Evolutionary conservation across 2,329 filamentous ascomycete genomes (phyloP).

Genomic region (Huntiella omanensis): DNA sequence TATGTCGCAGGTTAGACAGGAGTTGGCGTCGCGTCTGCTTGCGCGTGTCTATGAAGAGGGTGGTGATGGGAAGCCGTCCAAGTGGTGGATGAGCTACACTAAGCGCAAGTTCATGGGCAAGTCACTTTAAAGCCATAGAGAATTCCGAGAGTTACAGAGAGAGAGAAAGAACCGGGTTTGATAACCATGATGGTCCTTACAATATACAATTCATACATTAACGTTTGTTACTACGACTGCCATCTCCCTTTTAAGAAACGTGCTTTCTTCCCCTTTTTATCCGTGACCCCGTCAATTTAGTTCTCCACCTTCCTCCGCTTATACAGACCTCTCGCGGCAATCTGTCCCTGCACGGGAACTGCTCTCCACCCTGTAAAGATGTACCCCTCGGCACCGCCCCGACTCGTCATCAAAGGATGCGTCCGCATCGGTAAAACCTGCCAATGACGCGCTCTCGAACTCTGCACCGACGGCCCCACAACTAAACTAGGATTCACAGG

Average conservation of each 20-base stretch:
- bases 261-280: background rate
- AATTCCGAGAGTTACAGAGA: background rate
- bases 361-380: conserved; percentile 71
- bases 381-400: conserved; percentile 78
- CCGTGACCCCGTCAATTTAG: conserved; percentile 5
- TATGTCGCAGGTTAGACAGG: conserved; percentile 80
- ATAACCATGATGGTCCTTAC: too few species aligned
- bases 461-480: conserved; percentile 64
- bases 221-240: background rate
- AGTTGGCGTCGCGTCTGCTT: conserved; percentile 66
- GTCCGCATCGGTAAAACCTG: conserved; percentile 84
- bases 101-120: conserved; percentile 99
- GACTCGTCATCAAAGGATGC: conserved; percentile 81
- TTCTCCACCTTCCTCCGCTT: conserved; percentile 46
- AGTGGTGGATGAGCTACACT: conserved; percentile 98
- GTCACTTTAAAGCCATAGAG: conserved; percentile 37
- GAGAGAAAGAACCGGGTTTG: too few species aligned
- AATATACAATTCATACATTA: too few species aligned
- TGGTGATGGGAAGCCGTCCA: conserved; percentile 47
- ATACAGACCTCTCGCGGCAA: conserved; percentile 66
- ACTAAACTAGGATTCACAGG: conserved; percentile 73
- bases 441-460: conserved; percentile 59
- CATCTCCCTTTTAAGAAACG: background rate
- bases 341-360: conserved; percentile 56
- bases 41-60: conserved; percentile 70